Base-by-base conservation (phyloP, 2,329 filamentous ascomycete genomes). In the Fusarium mundagurra region DNA sequence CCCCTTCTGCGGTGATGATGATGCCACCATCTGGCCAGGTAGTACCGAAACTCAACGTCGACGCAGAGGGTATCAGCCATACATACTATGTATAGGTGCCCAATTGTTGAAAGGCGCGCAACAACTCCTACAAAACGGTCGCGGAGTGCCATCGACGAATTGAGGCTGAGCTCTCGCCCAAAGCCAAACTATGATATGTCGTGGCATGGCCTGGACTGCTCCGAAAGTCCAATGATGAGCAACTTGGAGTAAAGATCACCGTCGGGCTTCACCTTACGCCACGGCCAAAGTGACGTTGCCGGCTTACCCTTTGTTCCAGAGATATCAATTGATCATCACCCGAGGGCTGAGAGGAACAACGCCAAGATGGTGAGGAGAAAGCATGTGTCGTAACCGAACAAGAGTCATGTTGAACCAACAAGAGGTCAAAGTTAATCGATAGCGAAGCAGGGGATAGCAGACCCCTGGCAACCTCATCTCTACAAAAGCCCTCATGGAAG, bases 401-500 rank as follows among this genome's bases (percentile, higher is more conserved):
- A 60, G 54, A 53, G 68, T 43, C 43, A 65, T 64, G n/a, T 60
- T 41, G 11, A 39, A 24, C 41, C 48, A 47, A 47, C 41, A 54
- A 65, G 53, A 72, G 45, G 61, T 59, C 48, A 55, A 73, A 45
- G 45, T 69, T 61, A 55, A 69, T 72, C 45, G 59, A 61, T 62
- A 59, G 55, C 33, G 33, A 53, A 55, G 55, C 60, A 60, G 62
- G 67, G 64, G 61, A 67, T 33, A 27, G 27, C 45, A 51, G 50
- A 69, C 61, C 72, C 72, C 61, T 73, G 61, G 55, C 47, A 58
- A 74, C 70, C 60, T 73, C 71, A 71, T 74, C 54, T 70, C 50
- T 54, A 41, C 38, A 44, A 66, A 22, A 65, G 58, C 61, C 67
- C 55, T 63, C 45, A 54, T 29, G 55, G 54, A 41, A 64, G 48